Conservation (phyloP, 352 stramenopile species). For the Plasmopara viticola region DNA sequence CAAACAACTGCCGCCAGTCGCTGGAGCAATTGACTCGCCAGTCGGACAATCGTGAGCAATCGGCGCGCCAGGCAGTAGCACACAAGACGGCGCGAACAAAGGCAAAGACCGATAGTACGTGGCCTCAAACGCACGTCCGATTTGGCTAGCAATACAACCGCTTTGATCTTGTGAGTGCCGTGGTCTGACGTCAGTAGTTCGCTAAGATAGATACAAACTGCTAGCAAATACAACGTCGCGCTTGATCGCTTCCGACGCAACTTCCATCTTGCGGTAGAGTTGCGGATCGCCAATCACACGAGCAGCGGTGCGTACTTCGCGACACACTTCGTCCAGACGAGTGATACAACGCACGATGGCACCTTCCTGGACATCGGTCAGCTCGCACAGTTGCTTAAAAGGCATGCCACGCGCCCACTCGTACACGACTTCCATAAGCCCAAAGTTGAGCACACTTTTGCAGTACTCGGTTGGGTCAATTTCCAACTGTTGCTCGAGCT, state of each 20-base stretch:
- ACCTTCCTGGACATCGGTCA: conserved; percentile 96
- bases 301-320: conserved; percentile 95
- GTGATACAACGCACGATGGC: conserved; percentile 97
- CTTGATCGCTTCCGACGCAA: conserved; percentile 94
- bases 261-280: conserved; percentile 97
- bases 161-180: background rate
- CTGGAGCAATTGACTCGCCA: conserved; percentile 25
- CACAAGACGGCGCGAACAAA: background rate
- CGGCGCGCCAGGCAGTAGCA: background rate
- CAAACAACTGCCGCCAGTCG: conserved; percentile 39
- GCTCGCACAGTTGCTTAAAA: conserved; percentile 94
- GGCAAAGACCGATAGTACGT: conserved; percentile 1
- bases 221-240: conserved; percentile 97
- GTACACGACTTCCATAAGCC: conserved; percentile 93
- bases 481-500: conserved; percentile 74
- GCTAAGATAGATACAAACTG: conserved; percentile 89
- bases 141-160: conserved; percentile 20
- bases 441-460: conserved; percentile 93
- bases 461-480: conserved; percentile 90
- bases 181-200: background rate
- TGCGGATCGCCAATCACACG: conserved; percentile 92
- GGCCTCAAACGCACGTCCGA: conserved; percentile 26
- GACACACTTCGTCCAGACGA: conserved; percentile 95
- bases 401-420: conserved; percentile 97
- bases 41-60: conserved; percentile 1